These are phyloP conservation scores for Yueomyces sp. DNA, from an alignment of 805 yeast genomes.

Conservation along the genomic window DNA sequence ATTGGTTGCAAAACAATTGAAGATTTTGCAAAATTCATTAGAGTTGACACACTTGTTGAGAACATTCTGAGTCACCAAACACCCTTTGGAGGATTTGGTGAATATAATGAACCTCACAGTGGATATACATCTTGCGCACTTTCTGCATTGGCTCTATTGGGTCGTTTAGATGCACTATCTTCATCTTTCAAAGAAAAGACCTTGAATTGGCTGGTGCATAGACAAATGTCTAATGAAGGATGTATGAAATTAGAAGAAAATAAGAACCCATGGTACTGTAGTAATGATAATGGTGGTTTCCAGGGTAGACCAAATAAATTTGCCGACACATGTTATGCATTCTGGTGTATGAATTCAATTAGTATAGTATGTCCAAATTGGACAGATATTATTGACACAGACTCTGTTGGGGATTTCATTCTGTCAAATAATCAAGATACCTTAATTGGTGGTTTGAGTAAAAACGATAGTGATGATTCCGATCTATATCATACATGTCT, in stretches of 20 bases:
- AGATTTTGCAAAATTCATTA: constrained; percentile 26
- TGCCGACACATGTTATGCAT: constrained; percentile 79
- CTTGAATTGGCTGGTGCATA: constrained; percentile 43
- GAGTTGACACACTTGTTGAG: constrained; percentile 26
- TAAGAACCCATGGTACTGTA: constrained; percentile 28
- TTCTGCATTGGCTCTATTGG: constrained; percentile 38
- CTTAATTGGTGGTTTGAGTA: constrained; percentile 66
- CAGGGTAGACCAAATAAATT: constrained; percentile 79
- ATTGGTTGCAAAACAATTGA: constrained; percentile 21
- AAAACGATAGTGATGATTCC: constrained; percentile 47
- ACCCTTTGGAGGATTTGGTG: constrained; percentile 64
- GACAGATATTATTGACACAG: constrained; percentile 5
- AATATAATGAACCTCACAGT: constrained; percentile 58
- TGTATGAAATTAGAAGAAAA: constrained; percentile 9
- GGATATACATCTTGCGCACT: constrained; percentile 83
- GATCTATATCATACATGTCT: constrained; percentile 60
- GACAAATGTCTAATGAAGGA: constrained; percentile 34
- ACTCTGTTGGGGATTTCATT: constrained; percentile 31
- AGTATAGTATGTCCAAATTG: constrained; percentile 25
- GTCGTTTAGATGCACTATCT: constrained; percentile 11
- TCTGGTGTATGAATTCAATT: constrained; percentile 65
- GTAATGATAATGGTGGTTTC: constrained; percentile 57
- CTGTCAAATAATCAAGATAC: constrained; percentile 43
- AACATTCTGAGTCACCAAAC: constrained; percentile 28
- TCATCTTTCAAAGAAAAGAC: constrained; percentile 27